These are phyloP conservation scores for Grigorovia yakushimaensis DNA, from an alignment of 805 yeast genomes.

Conservation along the genomic window DNA sequence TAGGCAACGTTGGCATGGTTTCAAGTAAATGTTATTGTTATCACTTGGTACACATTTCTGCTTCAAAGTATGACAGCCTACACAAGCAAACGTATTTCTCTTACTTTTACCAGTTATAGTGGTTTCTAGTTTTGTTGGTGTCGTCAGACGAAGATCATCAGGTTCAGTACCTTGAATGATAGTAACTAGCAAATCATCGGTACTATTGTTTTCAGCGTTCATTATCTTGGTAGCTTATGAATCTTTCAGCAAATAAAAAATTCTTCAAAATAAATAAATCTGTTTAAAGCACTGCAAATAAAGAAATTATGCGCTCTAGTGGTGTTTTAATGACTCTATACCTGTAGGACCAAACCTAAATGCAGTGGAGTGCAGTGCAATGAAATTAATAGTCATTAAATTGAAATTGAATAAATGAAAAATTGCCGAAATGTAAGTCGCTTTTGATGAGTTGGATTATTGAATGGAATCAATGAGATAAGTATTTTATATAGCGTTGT, in stretches of 20 bases:
- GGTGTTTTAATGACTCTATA: too few relatives aligned
- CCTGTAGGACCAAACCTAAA: too few relatives aligned
- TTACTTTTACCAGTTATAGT: slow-evolving; percentile 19
- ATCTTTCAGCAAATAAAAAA: neutral
- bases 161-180: slow-evolving; percentile 16
- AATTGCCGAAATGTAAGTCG: too few relatives aligned
- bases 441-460: too few relatives aligned
- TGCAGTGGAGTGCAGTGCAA: too few relatives aligned
- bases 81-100: slow-evolving; percentile 29
- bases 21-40: slow-evolving; percentile 36
- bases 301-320: too few relatives aligned
- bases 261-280: too few relatives aligned
- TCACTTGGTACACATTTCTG: slow-evolving; percentile 73
- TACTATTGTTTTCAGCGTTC: neutral
- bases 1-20: slow-evolving; percentile 67
- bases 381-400: too few relatives aligned
- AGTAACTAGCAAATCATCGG: slow-evolving; percentile 1
- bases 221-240: neutral
- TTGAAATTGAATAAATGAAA: too few relatives aligned
- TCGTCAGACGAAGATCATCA: slow-evolving; percentile 16
- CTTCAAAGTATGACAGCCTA: slow-evolving; percentile 63
- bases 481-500: too few relatives aligned
- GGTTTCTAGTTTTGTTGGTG: slow-evolving; percentile 17
- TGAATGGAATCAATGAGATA: too few relatives aligned
- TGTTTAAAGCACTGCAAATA: neutral